Evolutionary conservation across 208 protist genomes (phyloP).

Genomic region (Trypanosoma boissoni): DNA sequence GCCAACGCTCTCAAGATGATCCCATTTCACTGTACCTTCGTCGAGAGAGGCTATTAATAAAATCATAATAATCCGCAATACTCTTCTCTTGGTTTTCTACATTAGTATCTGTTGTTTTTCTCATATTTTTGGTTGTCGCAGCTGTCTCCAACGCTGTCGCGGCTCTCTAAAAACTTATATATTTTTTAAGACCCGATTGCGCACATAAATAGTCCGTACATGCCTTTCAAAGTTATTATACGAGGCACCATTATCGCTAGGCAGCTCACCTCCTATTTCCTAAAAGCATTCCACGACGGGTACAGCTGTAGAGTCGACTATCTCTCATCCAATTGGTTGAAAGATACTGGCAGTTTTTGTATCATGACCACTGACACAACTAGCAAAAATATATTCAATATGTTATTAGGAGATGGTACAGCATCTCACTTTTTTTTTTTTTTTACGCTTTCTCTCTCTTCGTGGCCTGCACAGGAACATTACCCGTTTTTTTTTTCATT

Average conservation of each 20-base stretch:
- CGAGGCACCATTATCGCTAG: constrained; percentile 49
- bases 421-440: background rate
- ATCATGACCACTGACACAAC: constrained; percentile 5
- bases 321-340: constrained; percentile 64
- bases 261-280: constrained; percentile 59
- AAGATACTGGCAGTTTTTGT: constrained; percentile 6
- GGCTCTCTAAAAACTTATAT: constrained; percentile 48
- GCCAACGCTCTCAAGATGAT: constrained; percentile 74
- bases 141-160: constrained; percentile 53
- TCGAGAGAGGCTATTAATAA: constrained; percentile 73
- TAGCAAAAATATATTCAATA: background rate
- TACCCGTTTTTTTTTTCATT: no score
- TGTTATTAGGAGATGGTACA: background rate
- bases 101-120: constrained; percentile 76
- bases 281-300: constrained; percentile 46
- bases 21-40: constrained; percentile 86
- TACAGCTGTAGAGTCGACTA: constrained; percentile 46
- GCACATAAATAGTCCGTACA: constrained; percentile 68
- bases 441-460: background rate
- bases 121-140: constrained; percentile 73
- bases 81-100: constrained; percentile 73
- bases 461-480: no score
- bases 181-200: constrained; percentile 39
- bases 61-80: constrained; percentile 91
- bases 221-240: constrained; percentile 54